Conservation (phyloP, 306 rosid species). For the Sindora glabra region DNA sequence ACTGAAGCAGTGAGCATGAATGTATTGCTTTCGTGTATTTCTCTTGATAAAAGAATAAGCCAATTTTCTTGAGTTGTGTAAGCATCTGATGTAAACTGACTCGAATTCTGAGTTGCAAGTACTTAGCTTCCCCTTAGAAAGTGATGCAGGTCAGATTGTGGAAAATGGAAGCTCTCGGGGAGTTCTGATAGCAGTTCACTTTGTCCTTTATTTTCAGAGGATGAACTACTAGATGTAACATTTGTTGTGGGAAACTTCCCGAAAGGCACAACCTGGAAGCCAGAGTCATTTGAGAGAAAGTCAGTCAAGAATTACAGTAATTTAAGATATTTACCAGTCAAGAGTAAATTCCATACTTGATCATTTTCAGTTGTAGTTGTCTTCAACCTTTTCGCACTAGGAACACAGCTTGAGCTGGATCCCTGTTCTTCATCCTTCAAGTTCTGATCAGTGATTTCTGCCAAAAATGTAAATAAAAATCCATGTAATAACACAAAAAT, state of each 20-base stretch:
- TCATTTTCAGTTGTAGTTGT: constrained; percentile 27
- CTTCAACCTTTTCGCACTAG: constrained; percentile 49
- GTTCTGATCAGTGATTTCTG: constrained; percentile 79
- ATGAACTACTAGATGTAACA: constrained; percentile 23
- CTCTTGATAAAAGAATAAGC: no score
- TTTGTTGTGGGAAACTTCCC: constrained; percentile 21
- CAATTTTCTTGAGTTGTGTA: constrained; percentile 5
- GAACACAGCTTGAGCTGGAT: constrained; percentile 35
- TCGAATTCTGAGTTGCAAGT: constrained; percentile 13
- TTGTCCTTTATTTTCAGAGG: constrained; percentile 19
- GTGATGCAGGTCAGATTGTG: constrained; percentile 22
- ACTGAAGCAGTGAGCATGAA: neutral
- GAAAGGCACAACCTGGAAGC: constrained; percentile 40
- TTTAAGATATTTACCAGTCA: neutral
- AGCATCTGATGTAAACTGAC: constrained; percentile 21
- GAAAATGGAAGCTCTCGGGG: constrained; percentile 30
- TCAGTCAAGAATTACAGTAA: constrained; percentile 10
- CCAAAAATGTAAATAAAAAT: constrained; percentile 3
- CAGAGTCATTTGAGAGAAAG: constrained; percentile 1
- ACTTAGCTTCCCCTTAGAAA: constrained; percentile 34
- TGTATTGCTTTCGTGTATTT: neutral
- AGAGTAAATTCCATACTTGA: constrained; percentile 36
- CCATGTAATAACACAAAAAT: neutral
- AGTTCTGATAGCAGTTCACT: constrained; percentile 32
- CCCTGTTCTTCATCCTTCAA: constrained; percentile 42